Conservation (phyloP, 768 basidiomycete genomes). For the Naganishia vishniacii region DNA sequence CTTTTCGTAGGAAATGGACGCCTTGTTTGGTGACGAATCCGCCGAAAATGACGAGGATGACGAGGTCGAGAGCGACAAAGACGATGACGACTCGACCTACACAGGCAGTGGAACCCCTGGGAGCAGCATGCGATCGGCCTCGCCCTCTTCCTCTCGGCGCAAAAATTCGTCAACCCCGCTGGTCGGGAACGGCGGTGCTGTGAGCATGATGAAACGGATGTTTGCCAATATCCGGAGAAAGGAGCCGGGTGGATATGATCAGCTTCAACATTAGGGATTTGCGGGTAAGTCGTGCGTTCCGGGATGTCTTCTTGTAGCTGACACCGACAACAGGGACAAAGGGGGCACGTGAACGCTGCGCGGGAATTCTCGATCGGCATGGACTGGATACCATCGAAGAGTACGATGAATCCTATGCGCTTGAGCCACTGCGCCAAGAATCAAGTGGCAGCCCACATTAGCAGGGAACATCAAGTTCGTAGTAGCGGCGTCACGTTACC, state of each 20-base stretch:
- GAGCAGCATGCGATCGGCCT: constrained; percentile 15
- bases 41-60: constrained; percentile 37
- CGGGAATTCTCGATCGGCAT: neutral
- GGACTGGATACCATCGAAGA: constrained; percentile 7
- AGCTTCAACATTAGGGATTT: constrained; percentile 16
- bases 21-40: constrained; percentile 39
- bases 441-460: neutral
- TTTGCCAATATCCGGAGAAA: constrained; percentile 16
- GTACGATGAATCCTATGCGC: constrained; percentile 6
- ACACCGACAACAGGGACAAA: neutral
- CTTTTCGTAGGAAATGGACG: constrained; percentile 43
- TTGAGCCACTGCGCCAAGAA: neutral
- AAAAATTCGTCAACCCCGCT: constrained; percentile 16
- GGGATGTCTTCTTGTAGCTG: neutral
- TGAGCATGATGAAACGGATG: constrained; percentile 18
- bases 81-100: constrained; percentile 13
- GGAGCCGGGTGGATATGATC: neutral
- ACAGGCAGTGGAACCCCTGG: constrained; percentile 19
- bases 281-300: constrained; percentile 15
- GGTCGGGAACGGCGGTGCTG: constrained; percentile 17
- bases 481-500: neutral
- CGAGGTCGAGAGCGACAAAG: constrained; percentile 29
- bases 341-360: neutral
- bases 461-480: neutral
- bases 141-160: neutral